Conservation (phyloP, 23 red algal species). For the Gracilariopsis chorda region DNA sequence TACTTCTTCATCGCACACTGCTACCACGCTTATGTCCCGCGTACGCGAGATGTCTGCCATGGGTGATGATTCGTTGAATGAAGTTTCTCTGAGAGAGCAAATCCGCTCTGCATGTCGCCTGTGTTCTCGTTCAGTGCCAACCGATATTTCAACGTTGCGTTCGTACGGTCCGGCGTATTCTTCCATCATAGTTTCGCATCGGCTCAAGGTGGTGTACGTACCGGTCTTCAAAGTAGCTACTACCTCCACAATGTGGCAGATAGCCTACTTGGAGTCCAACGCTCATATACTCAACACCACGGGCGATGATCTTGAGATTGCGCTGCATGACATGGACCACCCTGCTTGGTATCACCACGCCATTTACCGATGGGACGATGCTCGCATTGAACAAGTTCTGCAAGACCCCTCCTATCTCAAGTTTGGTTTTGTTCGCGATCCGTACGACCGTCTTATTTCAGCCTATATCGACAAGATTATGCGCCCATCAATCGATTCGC, state of each 20-base stretch:
- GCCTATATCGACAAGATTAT: conserved; percentile 75
- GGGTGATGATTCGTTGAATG: no score
- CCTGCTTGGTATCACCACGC: conserved; percentile 24
- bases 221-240: conserved; percentile 58
- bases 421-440: conserved; percentile 81
- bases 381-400: not conserved
- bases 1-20: no score
- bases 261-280: conserved; percentile 57
- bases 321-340: conserved; percentile 42
- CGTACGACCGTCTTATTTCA: conserved; percentile 54
- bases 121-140: no score
- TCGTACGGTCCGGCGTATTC: conserved; percentile 51
- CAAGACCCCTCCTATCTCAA: conserved; percentile 58
- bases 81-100: no score
- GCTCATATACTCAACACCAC: not conserved
- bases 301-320: not conserved
- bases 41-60: not conserved
- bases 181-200: conserved; percentile 54
- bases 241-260: conserved; percentile 53
- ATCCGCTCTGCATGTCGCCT: no score
- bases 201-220: conserved; percentile 45
- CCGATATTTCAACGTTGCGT: not conserved
- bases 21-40: no score
- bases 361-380: not conserved
- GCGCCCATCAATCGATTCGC: not conserved